Evolutionary conservation across 371 early-diverging fungal species (phyloP), one percentile per base, ranked within the genome.

Genomic region (Mucor velutinosus): DNA sequence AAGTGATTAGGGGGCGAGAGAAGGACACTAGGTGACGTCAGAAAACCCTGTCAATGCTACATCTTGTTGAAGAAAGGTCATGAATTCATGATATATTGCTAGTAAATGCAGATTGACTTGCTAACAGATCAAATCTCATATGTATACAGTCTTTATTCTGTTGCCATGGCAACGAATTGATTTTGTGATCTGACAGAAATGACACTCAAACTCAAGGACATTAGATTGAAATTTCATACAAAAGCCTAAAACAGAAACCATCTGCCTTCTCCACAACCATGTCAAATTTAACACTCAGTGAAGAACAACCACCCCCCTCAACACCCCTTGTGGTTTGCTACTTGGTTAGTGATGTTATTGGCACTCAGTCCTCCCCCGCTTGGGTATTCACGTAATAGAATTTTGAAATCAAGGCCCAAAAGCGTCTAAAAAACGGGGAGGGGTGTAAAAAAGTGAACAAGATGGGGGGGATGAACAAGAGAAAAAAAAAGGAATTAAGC

Each of bases 11-110:
- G 63, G 63, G 63, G 27, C 47, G 49, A 65, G 51, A 39, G 43
- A 30, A 25, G 32, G 58, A 21, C 27, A 14, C 45, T 27, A 65
- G 66, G 65, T 70, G 65, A 65, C 66, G 66, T 70, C 70, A 62
- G 61, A 53, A 64, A 35, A 30, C 53, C 6, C 10, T 53, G 5
- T 27, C 27, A 27, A 53, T 27, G 47, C 53, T 53, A 53, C 53
- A 27, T 53, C 53, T 27, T 8, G 11, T 53, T 27, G 15, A 11
- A 53, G 7, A 53, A 53, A 12, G 27, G 3, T 12, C 11, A 53
- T 25, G 53, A 27, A 53, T 25, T 2, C 21, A 27, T 25, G 53
- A 53, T 53, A 53, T 7, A 53, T 53, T 11, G 23, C 53, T 27
- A 23, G 25, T 27, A 12, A 53, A 53, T 27, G 12, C 5, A 27